Percentiles rank a stretch among this genome's conserved stretches.
phyloP scores from a whole-genome alignment of 495 filamentous ascomycete genomes.

The Letharia lupina region DNA sequence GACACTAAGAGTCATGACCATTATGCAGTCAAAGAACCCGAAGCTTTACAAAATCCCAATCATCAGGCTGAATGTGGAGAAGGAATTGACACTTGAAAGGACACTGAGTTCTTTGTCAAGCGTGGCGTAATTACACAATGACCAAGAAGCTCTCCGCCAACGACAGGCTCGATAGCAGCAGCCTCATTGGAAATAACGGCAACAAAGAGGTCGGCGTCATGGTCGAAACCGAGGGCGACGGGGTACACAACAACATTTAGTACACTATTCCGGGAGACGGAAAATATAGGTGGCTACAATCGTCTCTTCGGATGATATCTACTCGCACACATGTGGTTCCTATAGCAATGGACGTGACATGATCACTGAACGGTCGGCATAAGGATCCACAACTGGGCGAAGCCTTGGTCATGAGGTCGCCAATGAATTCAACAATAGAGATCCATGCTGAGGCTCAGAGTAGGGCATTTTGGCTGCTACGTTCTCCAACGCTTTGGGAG shows the following conservation, averaged over 20 bases:
- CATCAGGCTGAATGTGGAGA: background rate
- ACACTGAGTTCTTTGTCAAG: background rate
- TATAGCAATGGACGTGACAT: background rate
- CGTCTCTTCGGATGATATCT: background rate
- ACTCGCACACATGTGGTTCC: background rate
- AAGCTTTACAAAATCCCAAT: background rate
- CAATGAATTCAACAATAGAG: background rate
- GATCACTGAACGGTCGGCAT: background rate
- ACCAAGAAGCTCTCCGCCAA: background rate
- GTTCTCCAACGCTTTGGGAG: background rate
- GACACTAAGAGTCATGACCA: background rate
- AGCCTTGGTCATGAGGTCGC: background rate
- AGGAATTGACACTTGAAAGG: background rate
- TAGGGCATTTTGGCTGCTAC: background rate
- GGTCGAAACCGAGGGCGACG: background rate
- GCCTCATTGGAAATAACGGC: background rate
- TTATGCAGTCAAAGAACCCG: background rate
- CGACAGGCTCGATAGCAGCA: background rate
- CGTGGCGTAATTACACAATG: background rate
- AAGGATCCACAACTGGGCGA: background rate
- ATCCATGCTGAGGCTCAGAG: background rate
- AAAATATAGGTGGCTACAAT: background rate
- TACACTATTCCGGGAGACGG: background rate
- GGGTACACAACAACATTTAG: background rate
- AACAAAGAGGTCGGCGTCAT: background rate